phyloP scores from a whole-genome alignment of 495 filamentous ascomycete genomes.

The Daldinia loculata region DNA sequence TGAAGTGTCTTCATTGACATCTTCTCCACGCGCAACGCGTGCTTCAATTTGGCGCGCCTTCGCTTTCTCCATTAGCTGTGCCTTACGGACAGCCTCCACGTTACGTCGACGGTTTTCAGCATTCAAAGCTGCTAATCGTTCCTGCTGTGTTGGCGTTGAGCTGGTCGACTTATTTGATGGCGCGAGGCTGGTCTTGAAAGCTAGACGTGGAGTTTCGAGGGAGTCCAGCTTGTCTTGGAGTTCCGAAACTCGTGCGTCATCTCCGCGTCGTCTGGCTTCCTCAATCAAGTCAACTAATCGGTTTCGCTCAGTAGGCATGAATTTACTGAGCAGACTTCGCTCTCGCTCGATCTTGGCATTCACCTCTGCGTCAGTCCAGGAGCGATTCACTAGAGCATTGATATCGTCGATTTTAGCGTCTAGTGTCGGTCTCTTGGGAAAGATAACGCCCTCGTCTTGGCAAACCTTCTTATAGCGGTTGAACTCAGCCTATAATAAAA shows the following conservation, averaged over 20 bases:
- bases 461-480: conserved; percentile 82
- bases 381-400: conserved; percentile 76
- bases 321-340: conserved; percentile 66
- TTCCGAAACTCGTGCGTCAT: conserved; percentile 66
- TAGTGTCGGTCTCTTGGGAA: conserved; percentile 74
- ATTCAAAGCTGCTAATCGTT: conserved; percentile 80
- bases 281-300: conserved; percentile 68
- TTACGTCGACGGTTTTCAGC: conserved; percentile 80
- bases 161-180: conserved; percentile 55
- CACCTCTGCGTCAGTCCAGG: conserved; percentile 82
- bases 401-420: conserved; percentile 80
- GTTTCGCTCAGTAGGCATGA: conserved; percentile 69
- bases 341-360: conserved; percentile 76
- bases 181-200: conserved; percentile 68
- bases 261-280: conserved; percentile 67
- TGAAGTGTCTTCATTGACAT: conserved; percentile 61
- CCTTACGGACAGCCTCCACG: conserved; percentile 80
- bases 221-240: conserved; percentile 73
- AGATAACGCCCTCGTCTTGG: conserved; percentile 70
- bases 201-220: conserved; percentile 72
- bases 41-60: conserved; percentile 64
- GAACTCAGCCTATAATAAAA: conserved; percentile 69
- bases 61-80: conserved; percentile 79
- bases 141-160: conserved; percentile 67
- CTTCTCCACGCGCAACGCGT: conserved; percentile 63